Evolutionary conservation across 140 eudicot species (phyloP).

Genomic region (Senecio squalidus): DNA sequence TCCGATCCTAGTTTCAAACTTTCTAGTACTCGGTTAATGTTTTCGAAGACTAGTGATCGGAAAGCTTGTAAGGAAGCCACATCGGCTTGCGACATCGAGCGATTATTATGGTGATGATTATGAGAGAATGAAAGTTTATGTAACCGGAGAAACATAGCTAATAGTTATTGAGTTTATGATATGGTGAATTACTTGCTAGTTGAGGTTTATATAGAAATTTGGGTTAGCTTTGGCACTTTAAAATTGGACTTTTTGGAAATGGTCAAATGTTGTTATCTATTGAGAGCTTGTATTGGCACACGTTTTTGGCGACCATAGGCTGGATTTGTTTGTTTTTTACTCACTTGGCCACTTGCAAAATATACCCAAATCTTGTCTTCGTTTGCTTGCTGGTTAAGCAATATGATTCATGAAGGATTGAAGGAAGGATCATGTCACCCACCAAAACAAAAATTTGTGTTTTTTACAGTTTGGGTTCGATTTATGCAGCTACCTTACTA

Average conservation of each 20-base stretch:
- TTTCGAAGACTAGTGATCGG: constrained; percentile 27
- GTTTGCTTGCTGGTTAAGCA: too few species aligned
- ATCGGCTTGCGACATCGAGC: constrained; percentile 19
- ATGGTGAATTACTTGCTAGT: constrained; percentile 24
- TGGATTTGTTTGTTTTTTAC: constrained; percentile 13
- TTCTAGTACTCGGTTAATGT: constrained; percentile 14
- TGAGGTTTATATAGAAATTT: constrained; percentile 31
- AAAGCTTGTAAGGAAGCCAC: constrained; percentile 36
- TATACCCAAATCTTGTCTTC: too few species aligned
- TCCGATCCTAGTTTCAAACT: too few species aligned
- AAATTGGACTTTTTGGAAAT: constrained; percentile 19
- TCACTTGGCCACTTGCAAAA: background rate
- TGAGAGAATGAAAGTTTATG: constrained; percentile 26
- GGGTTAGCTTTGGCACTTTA: constrained; percentile 19
- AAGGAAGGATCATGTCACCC: too few species aligned
- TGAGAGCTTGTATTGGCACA: constrained; percentile 14
- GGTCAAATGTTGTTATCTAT: constrained; percentile 29
- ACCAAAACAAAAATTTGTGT: too few species aligned
- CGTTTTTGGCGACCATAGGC: constrained; percentile 22
- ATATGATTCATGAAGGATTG: too few species aligned
- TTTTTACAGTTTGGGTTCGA: too few species aligned
- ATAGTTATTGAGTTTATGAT: constrained; percentile 4
- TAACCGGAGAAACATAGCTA: constrained; percentile 36
- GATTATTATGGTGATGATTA: constrained; percentile 6
- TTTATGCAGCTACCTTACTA: too few species aligned